These are phyloP conservation scores for Scheffersomyces cryptocercus DNA, from an alignment of 1,139 yeast species.

Conservation along the genomic window DNA sequence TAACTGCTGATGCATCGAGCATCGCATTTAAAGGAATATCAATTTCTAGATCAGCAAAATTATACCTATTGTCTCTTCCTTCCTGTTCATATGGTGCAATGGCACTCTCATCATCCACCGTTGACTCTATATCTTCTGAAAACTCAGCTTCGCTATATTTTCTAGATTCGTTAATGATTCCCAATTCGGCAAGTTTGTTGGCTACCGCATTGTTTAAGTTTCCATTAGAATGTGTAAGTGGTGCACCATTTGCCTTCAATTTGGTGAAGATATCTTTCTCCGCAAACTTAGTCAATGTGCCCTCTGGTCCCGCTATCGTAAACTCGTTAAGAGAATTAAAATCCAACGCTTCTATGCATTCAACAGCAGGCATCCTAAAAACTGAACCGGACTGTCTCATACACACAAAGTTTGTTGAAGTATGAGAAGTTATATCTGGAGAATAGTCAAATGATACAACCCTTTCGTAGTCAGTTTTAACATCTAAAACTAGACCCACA, in stretches of 20 bases:
- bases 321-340: conserved; percentile 77
- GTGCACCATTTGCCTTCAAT: conserved; percentile 5
- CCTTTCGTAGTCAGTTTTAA: conserved; percentile 73
- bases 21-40: conserved; percentile 33
- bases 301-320: conserved; percentile 65
- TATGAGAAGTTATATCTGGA: conserved; percentile 48
- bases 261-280: conserved; percentile 22
- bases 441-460: conserved; percentile 86
- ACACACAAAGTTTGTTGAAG: conserved; percentile 67
- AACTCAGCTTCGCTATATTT: conserved; percentile 20
- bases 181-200: conserved; percentile 9
- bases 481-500: conserved; percentile 75
- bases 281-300: conserved; percentile 46
- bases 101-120: conserved; percentile 32
- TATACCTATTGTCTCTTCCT: conserved; percentile 12
- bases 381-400: conserved; percentile 90
- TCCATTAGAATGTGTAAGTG: background rate
- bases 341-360: conserved; percentile 61
- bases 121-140: conserved; percentile 33
- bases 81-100: conserved; percentile 12
- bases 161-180: conserved; percentile 18
- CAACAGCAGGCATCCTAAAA: conserved; percentile 74
- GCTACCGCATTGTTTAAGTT: background rate
- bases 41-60: conserved; percentile 27
- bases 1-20: conserved; percentile 36